Evolutionary conservation across 2,329 filamentous ascomycete genomes (phyloP), one percentile per base, ranked within the genome.

Genomic region (Alternaria sp.): DNA sequence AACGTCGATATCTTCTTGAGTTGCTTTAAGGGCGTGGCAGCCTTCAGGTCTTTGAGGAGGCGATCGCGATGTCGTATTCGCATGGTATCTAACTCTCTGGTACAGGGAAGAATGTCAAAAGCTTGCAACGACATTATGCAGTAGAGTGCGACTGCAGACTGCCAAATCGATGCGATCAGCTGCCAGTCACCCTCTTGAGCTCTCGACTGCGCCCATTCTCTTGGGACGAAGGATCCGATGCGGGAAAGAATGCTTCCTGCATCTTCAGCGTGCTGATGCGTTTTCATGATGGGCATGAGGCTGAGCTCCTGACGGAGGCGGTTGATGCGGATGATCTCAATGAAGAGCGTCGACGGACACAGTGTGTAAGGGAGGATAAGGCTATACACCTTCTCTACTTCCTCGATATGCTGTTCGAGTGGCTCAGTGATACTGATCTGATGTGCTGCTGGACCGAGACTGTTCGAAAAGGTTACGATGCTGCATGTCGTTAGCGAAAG

Each of bases 251-350:
- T 40, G 36, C 15, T 40, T 1, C 1, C 4, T 40, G 36, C 15
- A 17, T 17, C 8, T 40, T 40, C 1, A 17, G 36, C 8, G 15
- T 40, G 6, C 36, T 40, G 36, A 17, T 40, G 15, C n/a, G 36
- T 0, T 0, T 40, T 9, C 15, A 40, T 9, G 5, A 40, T 3
- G 36, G 36, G 5, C 2, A 9, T 1, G n/a, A n/a, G 15, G 36
- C 36, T 40, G 36, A 40, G 36, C 15, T 40, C 1, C 6, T 40
- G 15, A 17, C 36, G 36, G 1, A 40, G 36, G 36, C 36, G 5
- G 36, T 40, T 40, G 36, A 40, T 40, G 36, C 36, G 36, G 0
- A 40, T 40, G 1, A 40, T 40, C 36, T 40, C 36, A 0, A 40
- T 40, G n/a, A 40, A 40, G 36, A 40, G 36, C 0, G 0, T 40